phyloP scores from a whole-genome alignment of 108 stramenopile species.

The Epipyxis sp. region DNA sequence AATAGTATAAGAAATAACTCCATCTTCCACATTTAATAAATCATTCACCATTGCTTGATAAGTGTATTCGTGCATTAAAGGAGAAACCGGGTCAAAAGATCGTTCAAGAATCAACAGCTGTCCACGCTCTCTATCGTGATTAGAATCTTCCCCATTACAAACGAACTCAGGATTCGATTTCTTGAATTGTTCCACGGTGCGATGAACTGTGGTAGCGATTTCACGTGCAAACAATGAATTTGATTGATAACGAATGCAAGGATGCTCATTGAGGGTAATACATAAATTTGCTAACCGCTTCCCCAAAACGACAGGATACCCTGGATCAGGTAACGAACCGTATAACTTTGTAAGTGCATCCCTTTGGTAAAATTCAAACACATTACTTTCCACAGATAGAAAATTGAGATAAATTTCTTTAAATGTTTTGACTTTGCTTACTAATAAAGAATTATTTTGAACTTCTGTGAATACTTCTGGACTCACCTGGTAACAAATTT shows the following conservation, averaged over 20 bases:
- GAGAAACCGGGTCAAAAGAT: slow-evolving; percentile 81
- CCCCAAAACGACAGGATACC: slow-evolving; percentile 49
- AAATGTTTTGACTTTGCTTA: slow-evolving; percentile 71
- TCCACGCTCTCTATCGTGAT: slow-evolving; percentile 64
- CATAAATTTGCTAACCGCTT: slow-evolving; percentile 85
- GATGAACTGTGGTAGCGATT: slow-evolving; percentile 73
- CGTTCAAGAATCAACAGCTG: slow-evolving; percentile 87
- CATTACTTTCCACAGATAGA: slow-evolving; percentile 74
- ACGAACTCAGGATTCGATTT: slow-evolving; percentile 69
- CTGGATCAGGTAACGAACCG: slow-evolving; percentile 24
- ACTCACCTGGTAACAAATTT: slow-evolving; percentile 39
- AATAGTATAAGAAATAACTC: slow-evolving; percentile 65
- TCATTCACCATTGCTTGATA: slow-evolving; percentile 97
- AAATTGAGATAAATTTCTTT: slow-evolving; percentile 90
- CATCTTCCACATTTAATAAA: slow-evolving; percentile 74
- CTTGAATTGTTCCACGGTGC: slow-evolving; percentile 75
- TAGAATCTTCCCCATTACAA: slow-evolving; percentile 75
- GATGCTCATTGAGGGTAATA: slow-evolving; percentile 93
- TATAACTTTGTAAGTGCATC: slow-evolving; percentile 35
- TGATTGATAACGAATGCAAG: slow-evolving; percentile 78
- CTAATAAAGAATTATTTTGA: slow-evolving; percentile 72
- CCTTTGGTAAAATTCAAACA: slow-evolving; percentile 81
- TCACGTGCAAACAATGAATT: slow-evolving; percentile 60
- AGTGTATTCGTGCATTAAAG: slow-evolving; percentile 93
- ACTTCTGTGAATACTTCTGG: slow-evolving; percentile 67